Base-by-base conservation (phyloP, 768 basidiomycete species). In the Amanita molliuscula region DNA sequence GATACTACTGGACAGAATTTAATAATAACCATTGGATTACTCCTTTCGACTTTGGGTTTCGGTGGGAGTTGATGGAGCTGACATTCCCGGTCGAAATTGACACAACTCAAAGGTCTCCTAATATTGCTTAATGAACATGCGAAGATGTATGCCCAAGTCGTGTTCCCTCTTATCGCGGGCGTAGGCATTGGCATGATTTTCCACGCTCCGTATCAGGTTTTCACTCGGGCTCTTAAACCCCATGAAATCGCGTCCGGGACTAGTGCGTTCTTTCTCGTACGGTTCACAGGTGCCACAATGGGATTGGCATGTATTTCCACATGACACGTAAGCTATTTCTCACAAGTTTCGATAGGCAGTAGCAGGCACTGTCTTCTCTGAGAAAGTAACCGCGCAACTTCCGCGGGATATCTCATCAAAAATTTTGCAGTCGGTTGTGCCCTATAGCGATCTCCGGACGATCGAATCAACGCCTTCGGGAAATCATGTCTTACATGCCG, bases 261-360 rank as follows among this genome's bases (percentile, higher is more conserved):
- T 8, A 84, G 87, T 59, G 88, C 87, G 9, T 92, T 91, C 64
- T 91, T 92, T 66, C 72, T 91, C 49, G 86, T 89, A 40, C 76
- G 88, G 38, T 91, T 91, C 66, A 90, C 88, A 33, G 88, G 88
- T 7, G 86, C 88, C 28, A 89, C 88, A 2, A 71, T 84, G 34
- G 88, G 88, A 53, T 65, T 92, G 67, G 88, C 88, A 63, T 57
- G 82, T 61, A 8, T 23, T 16, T 20, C 20, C n/a, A 13, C 4
- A 8, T 26, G 16, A 29, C n/a, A 29, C 6, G 4, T 20, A 16
- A 16, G 16, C 29, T 53, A 34, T 44, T 37, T 25, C 35, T 47
- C 35, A 28, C 51, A 41, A 49, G 48, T 60, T 53, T 48, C 45
- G 55, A 41, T 57, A 91, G 88, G 79, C 88, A 42, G 71, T 86